A percentile compares a stretch with the other conserved stretches of the same genome.
Evolutionary conservation across 1,139 yeast genomes (phyloP).

Genomic region (Pichia sp.): DNA sequence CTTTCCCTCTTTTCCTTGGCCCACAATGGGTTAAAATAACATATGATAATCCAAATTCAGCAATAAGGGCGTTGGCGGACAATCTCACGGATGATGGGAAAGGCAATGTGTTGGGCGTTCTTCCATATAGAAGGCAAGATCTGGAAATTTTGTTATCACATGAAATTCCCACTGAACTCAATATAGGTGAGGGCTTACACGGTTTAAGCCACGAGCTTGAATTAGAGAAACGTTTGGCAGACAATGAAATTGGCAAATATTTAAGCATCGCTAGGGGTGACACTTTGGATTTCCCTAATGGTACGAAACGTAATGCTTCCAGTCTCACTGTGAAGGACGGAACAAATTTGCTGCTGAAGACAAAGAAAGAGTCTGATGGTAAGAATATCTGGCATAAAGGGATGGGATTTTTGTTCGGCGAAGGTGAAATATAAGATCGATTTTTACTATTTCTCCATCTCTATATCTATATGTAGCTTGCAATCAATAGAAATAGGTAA

Average conservation of each 20-base stretch:
- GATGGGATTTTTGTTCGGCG: conserved; percentile 21
- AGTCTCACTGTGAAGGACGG: conserved; percentile 18
- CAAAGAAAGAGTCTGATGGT: conserved; percentile 1
- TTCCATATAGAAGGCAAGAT: conserved; percentile 58
- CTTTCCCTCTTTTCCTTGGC: conserved; percentile 72
- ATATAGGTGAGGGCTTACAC: conserved; percentile 43
- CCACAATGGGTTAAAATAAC: conserved; percentile 86
- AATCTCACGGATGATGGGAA: conserved; percentile 42
- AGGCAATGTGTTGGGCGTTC: conserved; percentile 61
- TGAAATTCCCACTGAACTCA: conserved; percentile 47
- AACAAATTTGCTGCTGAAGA: conserved; percentile 13
- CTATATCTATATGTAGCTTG: neutral
- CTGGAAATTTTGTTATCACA: conserved; percentile 62
- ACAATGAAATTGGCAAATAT: conserved; percentile 22
- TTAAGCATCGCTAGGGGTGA: conserved; percentile 3
- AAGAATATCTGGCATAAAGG: conserved; percentile 11
- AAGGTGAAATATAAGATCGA: conserved; percentile 19
- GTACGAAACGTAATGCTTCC: neutral
- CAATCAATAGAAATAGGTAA: neutral
- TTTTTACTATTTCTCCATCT: neutral
- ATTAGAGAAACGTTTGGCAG: conserved; percentile 19
- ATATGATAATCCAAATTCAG: conserved; percentile 69
- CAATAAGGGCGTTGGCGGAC: conserved; percentile 78
- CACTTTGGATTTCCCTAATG: neutral
- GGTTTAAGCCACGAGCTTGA: conserved; percentile 24